phyloP scores from a whole-genome alignment of 164 flowering plant species.

The Taxillus chinensis region DNA sequence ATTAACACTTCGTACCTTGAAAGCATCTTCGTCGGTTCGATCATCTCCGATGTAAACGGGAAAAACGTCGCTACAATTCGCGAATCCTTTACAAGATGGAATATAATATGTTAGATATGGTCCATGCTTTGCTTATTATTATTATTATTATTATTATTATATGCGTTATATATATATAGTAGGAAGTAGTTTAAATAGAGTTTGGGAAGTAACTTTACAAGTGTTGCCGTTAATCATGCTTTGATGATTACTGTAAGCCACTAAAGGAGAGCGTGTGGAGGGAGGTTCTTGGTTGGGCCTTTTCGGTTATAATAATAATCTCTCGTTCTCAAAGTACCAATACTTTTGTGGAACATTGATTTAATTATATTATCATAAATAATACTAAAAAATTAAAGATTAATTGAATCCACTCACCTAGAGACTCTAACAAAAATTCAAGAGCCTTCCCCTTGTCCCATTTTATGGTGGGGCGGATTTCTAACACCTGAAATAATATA shows the following conservation, averaged over 20 bases:
- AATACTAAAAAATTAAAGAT: background rate
- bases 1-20: constrained; percentile 39
- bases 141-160: too few relatives aligned
- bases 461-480: constrained; percentile 60
- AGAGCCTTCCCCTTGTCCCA: constrained; percentile 86
- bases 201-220: too few relatives aligned
- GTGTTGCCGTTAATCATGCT: too few relatives aligned
- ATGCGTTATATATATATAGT: too few relatives aligned
- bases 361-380: background rate
- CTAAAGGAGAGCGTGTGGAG: too few relatives aligned
- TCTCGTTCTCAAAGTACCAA: too few relatives aligned
- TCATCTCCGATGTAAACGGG: constrained; percentile 76
- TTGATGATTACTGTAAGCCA: too few relatives aligned
- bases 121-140: too few relatives aligned
- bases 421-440: constrained; percentile 60
- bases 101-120: background rate
- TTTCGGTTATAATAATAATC: too few relatives aligned
- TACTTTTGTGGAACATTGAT: too few relatives aligned
- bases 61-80: constrained; percentile 43
- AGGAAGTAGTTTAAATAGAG: too few relatives aligned
- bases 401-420: constrained; percentile 34
- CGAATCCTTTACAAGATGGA: constrained; percentile 28
- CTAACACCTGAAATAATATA: constrained; percentile 37
- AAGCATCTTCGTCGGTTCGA: constrained; percentile 72
- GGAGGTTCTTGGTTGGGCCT: too few relatives aligned